A percentile compares a stretch with the other conserved stretches of the same genome.
Conservation (phyloP, 2,329 filamentous ascomycete genomes). For the Fusarium citri region DNA sequence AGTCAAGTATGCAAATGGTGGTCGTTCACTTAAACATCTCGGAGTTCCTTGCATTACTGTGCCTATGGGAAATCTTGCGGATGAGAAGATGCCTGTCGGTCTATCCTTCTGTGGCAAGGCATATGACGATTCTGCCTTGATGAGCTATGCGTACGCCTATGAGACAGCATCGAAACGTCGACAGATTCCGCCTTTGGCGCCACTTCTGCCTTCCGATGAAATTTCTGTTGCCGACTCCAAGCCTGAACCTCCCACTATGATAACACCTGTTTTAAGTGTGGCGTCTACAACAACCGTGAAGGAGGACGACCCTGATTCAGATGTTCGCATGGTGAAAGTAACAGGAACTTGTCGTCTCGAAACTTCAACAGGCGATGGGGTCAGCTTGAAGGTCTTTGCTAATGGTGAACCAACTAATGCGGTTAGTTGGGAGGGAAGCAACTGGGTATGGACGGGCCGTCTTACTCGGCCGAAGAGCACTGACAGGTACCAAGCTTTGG, state of each 20-base stretch:
- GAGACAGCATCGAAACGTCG: constrained; percentile 4
- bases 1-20: constrained; percentile 65
- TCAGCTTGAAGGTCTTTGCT: not conserved
- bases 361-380: accelerated
- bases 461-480: not conserved
- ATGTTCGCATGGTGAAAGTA: not conserved
- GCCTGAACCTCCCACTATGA: accelerated
- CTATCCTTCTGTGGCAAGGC: constrained; percentile 64
- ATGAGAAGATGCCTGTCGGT: constrained; percentile 63
- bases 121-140: constrained; percentile 55
- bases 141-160: constrained; percentile 42
- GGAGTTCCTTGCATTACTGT: constrained; percentile 66
- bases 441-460: not conserved
- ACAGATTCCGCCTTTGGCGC: not conserved
- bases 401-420: not conserved
- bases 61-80: constrained; percentile 62
- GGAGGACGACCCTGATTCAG: accelerated
- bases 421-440: not conserved
- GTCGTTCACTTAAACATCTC: constrained; percentile 63
- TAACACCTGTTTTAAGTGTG: not conserved
- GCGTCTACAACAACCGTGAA: accelerated
- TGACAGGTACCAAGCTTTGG: not conserved
- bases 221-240: not conserved
- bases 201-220: not conserved
- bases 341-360: accelerated